Evolutionary conservation across 352 stramenopile species (phyloP), one percentile per base, ranked within the genome.

Genomic region (Pythium volutum): DNA sequence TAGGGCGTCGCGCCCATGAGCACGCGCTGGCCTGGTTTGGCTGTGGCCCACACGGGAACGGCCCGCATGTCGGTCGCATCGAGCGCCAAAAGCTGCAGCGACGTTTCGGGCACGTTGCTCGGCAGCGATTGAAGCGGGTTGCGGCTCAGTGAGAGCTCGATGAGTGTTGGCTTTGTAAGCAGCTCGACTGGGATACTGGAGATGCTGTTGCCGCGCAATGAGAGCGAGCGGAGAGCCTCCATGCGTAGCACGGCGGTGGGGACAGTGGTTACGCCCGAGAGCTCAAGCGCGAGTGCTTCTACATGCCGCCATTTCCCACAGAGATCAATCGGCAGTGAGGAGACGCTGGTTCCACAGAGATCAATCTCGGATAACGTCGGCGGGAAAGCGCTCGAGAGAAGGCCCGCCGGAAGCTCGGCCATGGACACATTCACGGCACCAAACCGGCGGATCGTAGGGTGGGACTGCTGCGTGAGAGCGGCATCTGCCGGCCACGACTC

Each of bases 361-460:
- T 64, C 18, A 23, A 71, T 55, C 15, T 36, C 53, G 0, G 12
- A 10, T 2, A 66, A 27, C 1, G n/a, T 54, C 7, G 22, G 10
- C 3, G 59, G 58, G 20, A 64, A 67, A 29, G 64, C 58, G 34
- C 10, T 20, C 14, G 45, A 45, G 6, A 64, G 50, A 9, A 68
- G 27, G 3, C 53, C 64, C 20, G 18, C 29, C 3, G 64, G 64
- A 29, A 66, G 3, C 18, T 59, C 36, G 1, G 36, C 15, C 42
- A 71, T 43, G 2, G 57, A 52, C 4, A 70, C 57, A 41, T 71
- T 64, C 38, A 67, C 47, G 12, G 38, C 34, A 3, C 45, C 36
- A 27, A 71, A 59, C 11, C 33, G 42, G 31, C n/a, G 46, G 25
- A 67, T 39, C 14, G 41, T 26, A n/a, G 51, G 45, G 43, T 71